Evolutionary conservation across 768 basidiomycete genomes (phyloP).

Genomic region (Psilocybe subaeruginosa): DNA sequence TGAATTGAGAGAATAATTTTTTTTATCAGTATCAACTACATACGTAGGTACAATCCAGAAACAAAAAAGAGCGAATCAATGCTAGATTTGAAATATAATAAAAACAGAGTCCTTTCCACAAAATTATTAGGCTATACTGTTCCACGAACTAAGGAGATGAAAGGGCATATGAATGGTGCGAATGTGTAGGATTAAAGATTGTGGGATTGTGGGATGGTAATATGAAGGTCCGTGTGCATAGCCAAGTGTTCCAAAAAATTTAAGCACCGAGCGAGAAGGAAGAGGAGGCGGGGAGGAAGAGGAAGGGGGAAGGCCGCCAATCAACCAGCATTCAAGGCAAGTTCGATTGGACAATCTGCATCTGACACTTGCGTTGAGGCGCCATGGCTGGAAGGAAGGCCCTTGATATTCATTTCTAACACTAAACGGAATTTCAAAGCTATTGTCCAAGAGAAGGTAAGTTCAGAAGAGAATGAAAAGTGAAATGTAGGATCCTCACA

Average conservation of each 20-base stretch:
- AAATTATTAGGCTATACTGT: constrained; percentile 12
- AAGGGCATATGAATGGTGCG: constrained; percentile 3
- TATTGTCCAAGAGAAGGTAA: constrained; percentile 30
- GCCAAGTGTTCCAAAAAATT: constrained; percentile 7
- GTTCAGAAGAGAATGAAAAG: not conserved
- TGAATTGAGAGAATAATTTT: not conserved
- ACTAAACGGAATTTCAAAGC: constrained; percentile 68
- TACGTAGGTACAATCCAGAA: constrained; percentile 8
- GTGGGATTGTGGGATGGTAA: constrained; percentile 1
- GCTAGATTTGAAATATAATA: constrained; percentile 6
- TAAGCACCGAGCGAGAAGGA: constrained; percentile 3
- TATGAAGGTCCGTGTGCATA: constrained; percentile 16
- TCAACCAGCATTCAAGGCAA: constrained; percentile 54
- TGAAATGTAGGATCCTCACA: constrained; percentile 43
- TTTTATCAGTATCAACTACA: constrained; percentile 2
- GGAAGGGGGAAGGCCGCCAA: not conserved
- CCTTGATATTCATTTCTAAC: constrained; percentile 69
- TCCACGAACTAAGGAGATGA: constrained; percentile 4
- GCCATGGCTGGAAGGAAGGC: constrained; percentile 55
- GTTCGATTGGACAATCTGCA: constrained; percentile 73
- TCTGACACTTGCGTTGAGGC: constrained; percentile 60
- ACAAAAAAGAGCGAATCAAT: not conserved
- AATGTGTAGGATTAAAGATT: constrained; percentile 12
- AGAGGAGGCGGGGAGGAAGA: not conserved
- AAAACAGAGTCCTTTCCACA: constrained; percentile 7